These are phyloP conservation scores for Staphylotrichum longicolle DNA, from an alignment of 495 filamentous ascomycete species.

Conservation along the genomic window DNA sequence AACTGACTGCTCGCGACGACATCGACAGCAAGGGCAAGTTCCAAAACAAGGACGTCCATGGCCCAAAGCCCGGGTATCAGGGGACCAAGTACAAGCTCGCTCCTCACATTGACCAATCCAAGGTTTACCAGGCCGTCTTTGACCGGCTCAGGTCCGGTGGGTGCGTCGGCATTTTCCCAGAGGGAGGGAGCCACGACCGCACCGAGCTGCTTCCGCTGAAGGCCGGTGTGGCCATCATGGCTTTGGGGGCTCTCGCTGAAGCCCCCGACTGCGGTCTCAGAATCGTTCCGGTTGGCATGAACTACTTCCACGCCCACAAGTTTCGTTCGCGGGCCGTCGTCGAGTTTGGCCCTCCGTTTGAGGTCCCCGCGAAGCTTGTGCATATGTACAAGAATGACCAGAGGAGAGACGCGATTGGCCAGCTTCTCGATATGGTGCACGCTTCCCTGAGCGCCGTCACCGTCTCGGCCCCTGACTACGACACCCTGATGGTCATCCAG, in stretches of 20 bases:
- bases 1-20: slow-evolving; percentile 76
- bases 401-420: slow-evolving; percentile 77
- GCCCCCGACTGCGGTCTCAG: slow-evolving; percentile 87
- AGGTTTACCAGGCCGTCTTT: slow-evolving; percentile 93
- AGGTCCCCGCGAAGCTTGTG: slow-evolving; percentile 77
- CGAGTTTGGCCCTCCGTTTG: slow-evolving; percentile 87
- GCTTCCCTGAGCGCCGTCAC: slow-evolving; percentile 83
- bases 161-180: slow-evolving; percentile 95
- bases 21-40: slow-evolving; percentile 58
- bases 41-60: slow-evolving; percentile 49
- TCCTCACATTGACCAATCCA: slow-evolving; percentile 89
- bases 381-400: slow-evolving; percentile 80
- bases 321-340: slow-evolving; percentile 96
- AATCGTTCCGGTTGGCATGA: slow-evolving; percentile 99
- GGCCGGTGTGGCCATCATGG: slow-evolving; percentile 98
- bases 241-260: slow-evolving; percentile 84
- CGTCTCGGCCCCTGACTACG: slow-evolving; percentile 90
- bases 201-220: slow-evolving; percentile 92
- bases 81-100: slow-evolving; percentile 83
- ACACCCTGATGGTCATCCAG: slow-evolving; percentile 97
- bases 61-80: slow-evolving; percentile 59
- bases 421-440: slow-evolving; percentile 81
- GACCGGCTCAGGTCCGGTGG: slow-evolving; percentile 73
- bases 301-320: slow-evolving; percentile 99
- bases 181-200: slow-evolving; percentile 95